These are phyloP conservation scores for Malassezia japonica DNA, from an alignment of 1,284 basidiomycete genomes.

Conservation along the genomic window DNA sequence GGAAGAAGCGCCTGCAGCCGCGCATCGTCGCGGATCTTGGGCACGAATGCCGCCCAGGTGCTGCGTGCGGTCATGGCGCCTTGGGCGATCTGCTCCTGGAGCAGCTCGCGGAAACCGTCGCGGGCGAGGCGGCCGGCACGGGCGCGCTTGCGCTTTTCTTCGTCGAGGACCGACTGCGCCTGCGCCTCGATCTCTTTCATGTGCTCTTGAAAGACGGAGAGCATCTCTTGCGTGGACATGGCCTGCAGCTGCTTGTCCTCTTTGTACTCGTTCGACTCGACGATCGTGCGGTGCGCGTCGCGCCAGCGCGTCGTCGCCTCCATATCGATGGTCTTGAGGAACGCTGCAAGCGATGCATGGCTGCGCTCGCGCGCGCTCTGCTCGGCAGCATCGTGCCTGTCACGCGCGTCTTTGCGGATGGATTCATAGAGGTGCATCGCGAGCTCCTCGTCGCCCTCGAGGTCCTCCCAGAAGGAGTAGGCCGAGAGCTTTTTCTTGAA, in stretches of 20 bases:
- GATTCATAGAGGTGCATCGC: slow-evolving; percentile 23
- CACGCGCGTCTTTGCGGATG: slow-evolving; percentile 22
- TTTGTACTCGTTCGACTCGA: slow-evolving; percentile 36
- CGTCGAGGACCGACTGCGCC: slow-evolving; percentile 13
- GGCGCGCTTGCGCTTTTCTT: slow-evolving; percentile 12
- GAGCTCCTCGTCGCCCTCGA: slow-evolving; percentile 22
- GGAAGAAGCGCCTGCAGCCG: slow-evolving; percentile 80
- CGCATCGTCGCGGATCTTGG: slow-evolving; percentile 63
- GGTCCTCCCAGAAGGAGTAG: slow-evolving; percentile 19
- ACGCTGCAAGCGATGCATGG: slow-evolving; percentile 31
- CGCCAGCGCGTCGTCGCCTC: slow-evolving; percentile 41
- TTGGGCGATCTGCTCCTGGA: slow-evolving; percentile 60
- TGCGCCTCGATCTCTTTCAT: slow-evolving; percentile 36
- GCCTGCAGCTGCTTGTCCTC: slow-evolving; percentile 24
- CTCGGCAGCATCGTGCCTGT: slow-evolving; percentile 22
- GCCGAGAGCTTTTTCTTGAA: slow-evolving; percentile 23
- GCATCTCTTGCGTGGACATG: slow-evolving; percentile 38
- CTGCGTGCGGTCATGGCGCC: slow-evolving; percentile 68
- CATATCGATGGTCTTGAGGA: slow-evolving; percentile 40
- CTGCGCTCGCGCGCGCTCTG: slow-evolving; percentile 26
- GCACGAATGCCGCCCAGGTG: slow-evolving; percentile 84
- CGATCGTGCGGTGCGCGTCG: slow-evolving; percentile 38
- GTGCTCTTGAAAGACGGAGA: slow-evolving; percentile 39
- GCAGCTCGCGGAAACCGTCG: slow-evolving; percentile 55
- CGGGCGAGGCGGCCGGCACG: slow-evolving; percentile 24